These are phyloP conservation scores for Sanguinoderma infundibulare DNA, from an alignment of 1,284 basidiomycete genomes.

Conservation along the genomic window DNA sequence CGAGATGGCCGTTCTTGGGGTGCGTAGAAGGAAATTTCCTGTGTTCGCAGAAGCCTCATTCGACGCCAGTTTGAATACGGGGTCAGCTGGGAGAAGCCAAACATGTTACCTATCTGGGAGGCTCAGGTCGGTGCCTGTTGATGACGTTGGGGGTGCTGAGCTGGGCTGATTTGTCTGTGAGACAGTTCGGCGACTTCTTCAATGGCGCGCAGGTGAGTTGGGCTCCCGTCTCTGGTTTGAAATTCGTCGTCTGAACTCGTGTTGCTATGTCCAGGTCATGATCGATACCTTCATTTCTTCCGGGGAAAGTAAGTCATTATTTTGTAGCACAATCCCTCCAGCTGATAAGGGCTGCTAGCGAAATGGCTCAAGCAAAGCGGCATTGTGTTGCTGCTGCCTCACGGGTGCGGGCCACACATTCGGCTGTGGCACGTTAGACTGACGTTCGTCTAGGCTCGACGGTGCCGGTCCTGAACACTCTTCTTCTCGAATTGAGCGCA, in stretches of 20 bases:
- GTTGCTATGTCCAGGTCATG: constrained; percentile 56
- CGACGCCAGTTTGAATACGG: constrained; percentile 81
- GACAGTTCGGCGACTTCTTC: constrained; percentile 87
- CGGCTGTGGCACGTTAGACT: constrained; percentile 3
- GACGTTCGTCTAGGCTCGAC: constrained; percentile 56
- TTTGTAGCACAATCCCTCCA: neutral
- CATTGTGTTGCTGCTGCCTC: constrained; percentile 84
- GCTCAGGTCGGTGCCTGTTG: constrained; percentile 63
- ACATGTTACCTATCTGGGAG: constrained; percentile 87
- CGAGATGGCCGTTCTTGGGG: constrained; percentile 85
- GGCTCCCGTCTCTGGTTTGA: neutral
- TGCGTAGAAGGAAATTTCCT: constrained; percentile 40
- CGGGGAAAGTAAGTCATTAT: constrained; percentile 68
- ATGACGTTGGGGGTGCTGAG: constrained; percentile 4
- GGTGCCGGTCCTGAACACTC: constrained; percentile 93
- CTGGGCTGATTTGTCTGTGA: neutral
- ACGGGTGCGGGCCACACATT: constrained; percentile 44
- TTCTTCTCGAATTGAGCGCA: constrained; percentile 82
- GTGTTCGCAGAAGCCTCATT: constrained; percentile 9
- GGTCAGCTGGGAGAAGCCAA: constrained; percentile 83
- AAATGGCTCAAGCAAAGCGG: constrained; percentile 96
- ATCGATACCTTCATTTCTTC: constrained; percentile 89
- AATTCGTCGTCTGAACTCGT: constrained; percentile 4
- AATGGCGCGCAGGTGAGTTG: constrained; percentile 76
- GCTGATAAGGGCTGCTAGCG: constrained; percentile 47